These are phyloP conservation scores for Vaccinium darrowii DNA, from an alignment of 148 eudicot genomes.

Conservation along the genomic window DNA sequence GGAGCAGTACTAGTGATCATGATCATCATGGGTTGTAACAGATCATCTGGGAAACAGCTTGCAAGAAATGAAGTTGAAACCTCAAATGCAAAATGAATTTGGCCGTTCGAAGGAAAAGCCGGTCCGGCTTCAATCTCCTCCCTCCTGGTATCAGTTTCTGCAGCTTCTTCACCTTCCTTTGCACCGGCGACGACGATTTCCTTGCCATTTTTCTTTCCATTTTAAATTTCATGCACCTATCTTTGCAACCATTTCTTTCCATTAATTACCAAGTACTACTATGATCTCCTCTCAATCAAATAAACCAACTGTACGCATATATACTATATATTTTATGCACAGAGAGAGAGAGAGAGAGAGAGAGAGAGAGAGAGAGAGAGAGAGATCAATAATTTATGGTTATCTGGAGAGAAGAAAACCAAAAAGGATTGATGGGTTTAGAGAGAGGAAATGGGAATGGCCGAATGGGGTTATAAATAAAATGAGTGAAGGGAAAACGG, in stretches of 20 bases:
- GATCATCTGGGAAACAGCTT: not conserved
- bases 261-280: not conserved
- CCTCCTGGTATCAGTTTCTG: constrained; percentile 2
- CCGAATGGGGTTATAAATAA: not conserved
- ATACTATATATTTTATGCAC: too few species aligned
- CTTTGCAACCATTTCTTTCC: not conserved
- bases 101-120: not conserved
- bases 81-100: not conserved
- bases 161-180: constrained; percentile 5
- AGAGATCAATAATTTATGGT: too few species aligned
- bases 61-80: not conserved
- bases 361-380: too few species aligned
- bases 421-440: not conserved
- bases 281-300: not conserved
- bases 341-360: too few species aligned
- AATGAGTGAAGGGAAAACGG: not conserved
- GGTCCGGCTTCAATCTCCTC: not conserved
- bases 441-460: not conserved
- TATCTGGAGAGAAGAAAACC: too few species aligned
- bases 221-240: not conserved
- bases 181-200: not conserved
- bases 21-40: not conserved
- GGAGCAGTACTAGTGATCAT: too few species aligned
- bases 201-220: not conserved
- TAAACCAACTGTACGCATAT: not conserved